A percentile compares a stretch with the other conserved stretches of the same genome.
These are phyloP conservation scores for Marasmius sp. DNA, from an alignment of 1,284 basidiomycete genomes.

Conservation along the genomic window DNA sequence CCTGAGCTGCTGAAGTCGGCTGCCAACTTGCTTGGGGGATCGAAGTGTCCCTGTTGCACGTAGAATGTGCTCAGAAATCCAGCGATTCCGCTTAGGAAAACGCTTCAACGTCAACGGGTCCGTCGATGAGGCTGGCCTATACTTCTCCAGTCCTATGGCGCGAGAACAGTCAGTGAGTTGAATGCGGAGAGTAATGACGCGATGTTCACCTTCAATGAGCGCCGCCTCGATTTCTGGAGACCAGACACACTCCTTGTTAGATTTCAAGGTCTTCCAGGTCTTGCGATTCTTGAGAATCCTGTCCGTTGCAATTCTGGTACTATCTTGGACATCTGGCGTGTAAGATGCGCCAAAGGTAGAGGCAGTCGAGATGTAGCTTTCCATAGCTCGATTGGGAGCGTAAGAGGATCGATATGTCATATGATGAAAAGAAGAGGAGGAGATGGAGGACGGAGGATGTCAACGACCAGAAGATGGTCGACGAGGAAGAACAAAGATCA, in stretches of 20 bases:
- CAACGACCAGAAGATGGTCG: background rate
- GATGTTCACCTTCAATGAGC: constrained; percentile 48
- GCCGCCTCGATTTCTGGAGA: constrained; percentile 52
- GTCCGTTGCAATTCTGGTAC: constrained; percentile 13
- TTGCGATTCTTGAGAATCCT: constrained; percentile 50
- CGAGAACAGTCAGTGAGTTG: background rate
- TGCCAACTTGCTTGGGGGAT: constrained; percentile 60
- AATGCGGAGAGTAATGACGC: background rate
- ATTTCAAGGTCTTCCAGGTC: constrained; percentile 56
- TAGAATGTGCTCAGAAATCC: constrained; percentile 53
- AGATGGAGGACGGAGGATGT: no score
- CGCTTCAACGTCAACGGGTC: constrained; percentile 44
- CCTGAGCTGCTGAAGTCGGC: constrained; percentile 56
- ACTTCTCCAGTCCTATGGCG: constrained; percentile 45
- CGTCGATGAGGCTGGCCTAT: constrained; percentile 43
- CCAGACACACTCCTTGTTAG: constrained; percentile 54
- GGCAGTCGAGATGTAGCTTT: background rate
- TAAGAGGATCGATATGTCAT: background rate
- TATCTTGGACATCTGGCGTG: background rate
- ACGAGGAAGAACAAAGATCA: background rate
- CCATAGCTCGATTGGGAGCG: background rate
- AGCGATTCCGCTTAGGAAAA: constrained; percentile 57
- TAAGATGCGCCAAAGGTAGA: background rate
- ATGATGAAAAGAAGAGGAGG: background rate
- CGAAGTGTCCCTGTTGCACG: constrained; percentile 45